These are phyloP conservation scores for Wallacemonas sp. DNA, from an alignment of 208 protist species.

Conservation along the genomic window DNA sequence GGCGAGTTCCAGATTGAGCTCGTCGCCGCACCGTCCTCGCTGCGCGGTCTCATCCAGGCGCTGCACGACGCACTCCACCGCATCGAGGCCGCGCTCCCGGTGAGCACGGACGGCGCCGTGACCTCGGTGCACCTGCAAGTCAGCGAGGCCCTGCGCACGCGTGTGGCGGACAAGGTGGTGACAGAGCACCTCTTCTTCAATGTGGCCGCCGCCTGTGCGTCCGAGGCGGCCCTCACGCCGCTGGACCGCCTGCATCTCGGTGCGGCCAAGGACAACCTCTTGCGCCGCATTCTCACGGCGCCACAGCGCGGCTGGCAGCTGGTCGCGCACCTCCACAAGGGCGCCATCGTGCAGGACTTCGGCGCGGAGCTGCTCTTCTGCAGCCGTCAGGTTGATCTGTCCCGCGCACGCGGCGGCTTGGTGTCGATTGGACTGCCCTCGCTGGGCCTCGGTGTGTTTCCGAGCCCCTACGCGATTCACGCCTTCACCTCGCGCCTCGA, in stretches of 20 bases:
- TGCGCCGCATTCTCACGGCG: conserved; percentile 31
- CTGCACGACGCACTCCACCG: not conserved
- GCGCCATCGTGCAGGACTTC: conserved; percentile 30
- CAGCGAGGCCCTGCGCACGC: not conserved
- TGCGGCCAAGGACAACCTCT: conserved; percentile 32
- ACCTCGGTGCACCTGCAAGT: not conserved
- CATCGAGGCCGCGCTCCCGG: not conserved
- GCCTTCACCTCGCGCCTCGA: conserved; percentile 19
- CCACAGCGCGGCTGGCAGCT: conserved; percentile 26
- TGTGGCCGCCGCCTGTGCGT: not conserved
- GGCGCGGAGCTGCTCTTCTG: conserved; percentile 47
- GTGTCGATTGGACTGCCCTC: conserved; percentile 41
- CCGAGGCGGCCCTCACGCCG: conserved; percentile 28
- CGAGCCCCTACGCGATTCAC: conserved; percentile 25
- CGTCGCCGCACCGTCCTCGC: not conserved
- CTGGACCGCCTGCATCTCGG: conserved; percentile 32
- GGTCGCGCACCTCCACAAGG: conserved; percentile 22
- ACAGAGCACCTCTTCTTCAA: conserved; percentile 15
- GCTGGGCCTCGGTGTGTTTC: conserved; percentile 37
- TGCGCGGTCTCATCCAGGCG: not conserved
- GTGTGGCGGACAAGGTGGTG: conserved; percentile 9
- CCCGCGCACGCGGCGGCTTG: conserved; percentile 3
- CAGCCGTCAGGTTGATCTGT: conserved; percentile 22
- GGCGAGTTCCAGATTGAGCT: not conserved
- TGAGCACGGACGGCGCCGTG: not conserved